A percentile compares a stretch with the other conserved stretches of the same genome.
Evolutionary conservation across 352 stramenopile genomes (phyloP).

Genomic region (Globisporangium orthogonon): DNA sequence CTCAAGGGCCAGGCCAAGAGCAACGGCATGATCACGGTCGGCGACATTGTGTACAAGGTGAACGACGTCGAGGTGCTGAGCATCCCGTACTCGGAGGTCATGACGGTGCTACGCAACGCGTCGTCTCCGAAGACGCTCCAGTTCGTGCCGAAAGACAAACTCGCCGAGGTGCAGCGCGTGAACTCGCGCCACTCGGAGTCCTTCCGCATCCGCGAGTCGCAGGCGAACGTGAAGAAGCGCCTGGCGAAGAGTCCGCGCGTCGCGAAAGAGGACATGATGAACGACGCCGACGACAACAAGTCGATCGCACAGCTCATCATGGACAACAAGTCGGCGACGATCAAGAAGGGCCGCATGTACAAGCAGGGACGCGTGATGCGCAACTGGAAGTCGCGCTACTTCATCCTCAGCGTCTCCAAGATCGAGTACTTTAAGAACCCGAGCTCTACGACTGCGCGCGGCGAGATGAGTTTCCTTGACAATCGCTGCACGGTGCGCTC

Average conservation of each 20-base stretch:
- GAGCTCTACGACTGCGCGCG: conserved; percentile 63
- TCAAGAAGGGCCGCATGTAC: conserved; percentile 87
- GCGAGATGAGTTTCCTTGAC: conserved; percentile 76
- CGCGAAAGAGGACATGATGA: conserved; percentile 62
- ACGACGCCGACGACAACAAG: conserved; percentile 67
- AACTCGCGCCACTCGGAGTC: conserved; percentile 79
- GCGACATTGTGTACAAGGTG: conserved; percentile 86
- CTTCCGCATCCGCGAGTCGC: conserved; percentile 56
- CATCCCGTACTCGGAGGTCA: conserved; percentile 83
- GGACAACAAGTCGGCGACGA: conserved; percentile 79
- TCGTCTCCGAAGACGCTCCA: conserved; percentile 69
- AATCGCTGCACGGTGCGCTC: conserved; percentile 75
- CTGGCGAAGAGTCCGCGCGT: conserved; percentile 68
- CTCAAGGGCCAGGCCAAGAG: conserved; percentile 81
- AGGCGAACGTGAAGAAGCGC: conserved; percentile 56
- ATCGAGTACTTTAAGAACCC: conserved; percentile 84
- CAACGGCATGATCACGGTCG: conserved; percentile 76
- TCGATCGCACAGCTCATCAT: conserved; percentile 81
- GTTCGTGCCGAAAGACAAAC: conserved; percentile 83
- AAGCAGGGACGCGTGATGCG: conserved; percentile 81
- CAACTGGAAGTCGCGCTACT: conserved; percentile 86
- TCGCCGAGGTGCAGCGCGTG: conserved; percentile 76
- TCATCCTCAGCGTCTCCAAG: conserved; percentile 83
- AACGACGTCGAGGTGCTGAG: conserved; percentile 79
- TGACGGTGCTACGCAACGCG: conserved; percentile 67